Evolutionary conservation across 1,139 yeast genomes (phyloP).

Genomic region (Scheffersomyces insectosa): DNA sequence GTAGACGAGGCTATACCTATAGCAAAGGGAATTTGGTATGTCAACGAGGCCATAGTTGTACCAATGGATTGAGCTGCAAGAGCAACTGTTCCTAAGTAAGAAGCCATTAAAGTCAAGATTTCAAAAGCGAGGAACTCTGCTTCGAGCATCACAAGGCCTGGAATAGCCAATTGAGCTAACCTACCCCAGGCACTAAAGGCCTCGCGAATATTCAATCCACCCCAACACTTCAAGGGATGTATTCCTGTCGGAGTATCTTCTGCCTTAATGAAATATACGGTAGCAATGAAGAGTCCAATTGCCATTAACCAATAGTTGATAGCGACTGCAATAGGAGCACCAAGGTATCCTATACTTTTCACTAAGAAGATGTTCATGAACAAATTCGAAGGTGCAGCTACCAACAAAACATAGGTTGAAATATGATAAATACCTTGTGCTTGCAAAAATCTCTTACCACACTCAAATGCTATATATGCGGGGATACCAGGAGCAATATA

Average conservation of each 20-base stretch:
- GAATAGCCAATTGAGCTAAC: conserved; percentile 54
- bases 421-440: conserved; percentile 57
- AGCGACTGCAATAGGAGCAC: conserved; percentile 61
- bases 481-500: conserved; percentile 57
- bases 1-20: conserved; percentile 62
- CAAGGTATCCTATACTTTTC: conserved; percentile 45
- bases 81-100: conserved; percentile 54
- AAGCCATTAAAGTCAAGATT: conserved; percentile 63
- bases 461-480: conserved; percentile 53
- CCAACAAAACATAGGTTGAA: conserved; percentile 49
- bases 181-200: conserved; percentile 49
- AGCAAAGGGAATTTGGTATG: conserved; percentile 58
- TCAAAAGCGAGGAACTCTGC: conserved; percentile 77
- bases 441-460: conserved; percentile 55
- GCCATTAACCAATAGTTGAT: conserved; percentile 61
- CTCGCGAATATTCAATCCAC: conserved; percentile 23
- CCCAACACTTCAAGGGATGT: conserved; percentile 41
- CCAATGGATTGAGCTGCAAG: conserved; percentile 62
- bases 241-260: conserved; percentile 42
- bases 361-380: conserved; percentile 49
- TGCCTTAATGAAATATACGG: conserved; percentile 37
- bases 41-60: conserved; percentile 54
- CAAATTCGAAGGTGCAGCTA: conserved; percentile 57
- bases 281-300: conserved; percentile 41
- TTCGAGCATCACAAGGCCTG: conserved; percentile 73